Evolutionary conservation across 1,139 yeast genomes (phyloP), one percentile per base, ranked within the genome.

Genomic region (Hyphopichia burtonii): DNA sequence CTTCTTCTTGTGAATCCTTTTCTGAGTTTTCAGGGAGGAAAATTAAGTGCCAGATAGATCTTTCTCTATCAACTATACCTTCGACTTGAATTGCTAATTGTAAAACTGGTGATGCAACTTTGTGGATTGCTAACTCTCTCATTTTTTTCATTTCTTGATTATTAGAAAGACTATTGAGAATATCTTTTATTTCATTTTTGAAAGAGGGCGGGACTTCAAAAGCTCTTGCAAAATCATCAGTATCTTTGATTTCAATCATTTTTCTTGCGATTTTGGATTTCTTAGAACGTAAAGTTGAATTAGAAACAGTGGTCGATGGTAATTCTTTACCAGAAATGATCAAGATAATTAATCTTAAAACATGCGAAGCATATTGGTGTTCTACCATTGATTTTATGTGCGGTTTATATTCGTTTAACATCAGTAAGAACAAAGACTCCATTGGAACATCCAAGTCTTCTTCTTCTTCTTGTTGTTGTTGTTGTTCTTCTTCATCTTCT

Each of bases 241-340:
- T 83, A 54, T 87, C 96, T 55, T 83, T 83, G 40, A 91, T 83
- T 53, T 88, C 95, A 54, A 89, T 87, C 93, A 87, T 86, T 61
- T 90, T 90, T 61, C 98, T 80, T 1, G 97, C 96, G 58, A 87
- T 85, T 57, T 87, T 86, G 28, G 96, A 85, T 59, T 81, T 88
- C 56, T 89, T 89, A 34, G 96, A 86, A 58, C 99, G 78, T 51
- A 90, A 71, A 4, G 87, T 78, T 1, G 94, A 84, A 53, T 87
- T 84, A 16, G 87, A 76, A 50, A 76, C 73, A 0, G 86, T 79
- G 2, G 93, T 68, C 2, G 93, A 82, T n/a, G 96, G 96, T 45
- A 89, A 67, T 45, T 82, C 83, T 54, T 84, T 83, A 2, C 96
- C 96, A 2, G 94, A 76, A 34, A 89, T 63, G 28, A 90, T 78